phyloP scores from a whole-genome alignment of 2,329 filamentous ascomycete genomes.

The Cyclaneusma minus region DNA sequence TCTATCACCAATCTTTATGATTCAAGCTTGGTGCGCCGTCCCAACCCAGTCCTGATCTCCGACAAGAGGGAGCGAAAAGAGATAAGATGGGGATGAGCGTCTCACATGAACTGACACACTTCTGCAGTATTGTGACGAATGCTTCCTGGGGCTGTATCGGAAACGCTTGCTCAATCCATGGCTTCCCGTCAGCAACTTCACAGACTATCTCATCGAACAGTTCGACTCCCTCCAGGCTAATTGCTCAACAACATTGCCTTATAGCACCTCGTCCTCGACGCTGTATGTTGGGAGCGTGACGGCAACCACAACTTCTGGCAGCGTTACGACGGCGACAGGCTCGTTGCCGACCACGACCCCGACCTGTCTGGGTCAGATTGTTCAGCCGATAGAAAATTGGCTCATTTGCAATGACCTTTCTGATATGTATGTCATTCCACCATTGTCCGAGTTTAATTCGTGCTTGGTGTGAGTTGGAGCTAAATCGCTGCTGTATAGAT shows the following conservation, averaged over 20 bases:
- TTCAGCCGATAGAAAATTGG: slow-evolving; percentile 1
- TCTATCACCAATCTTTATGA: slow-evolving; percentile 6
- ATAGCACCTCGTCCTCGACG: slow-evolving; percentile 6
- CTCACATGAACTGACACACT: not conserved
- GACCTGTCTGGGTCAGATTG: slow-evolving; percentile 10
- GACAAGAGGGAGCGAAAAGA: not conserved
- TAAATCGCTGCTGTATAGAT: slow-evolving; percentile 1
- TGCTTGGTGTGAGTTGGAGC: not conserved
- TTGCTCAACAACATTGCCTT: slow-evolving; percentile 8
- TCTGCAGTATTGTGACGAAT: slow-evolving; percentile 10
- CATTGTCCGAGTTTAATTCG: not conserved
- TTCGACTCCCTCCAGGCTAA: slow-evolving; percentile 8
- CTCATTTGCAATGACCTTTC: slow-evolving; percentile 7
- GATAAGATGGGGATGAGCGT: too few relatives aligned
- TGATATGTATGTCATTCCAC: slow-evolving; percentile 5
- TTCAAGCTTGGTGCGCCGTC: slow-evolving; percentile 1
- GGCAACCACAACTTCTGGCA: slow-evolving; percentile 2
- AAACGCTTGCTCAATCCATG: slow-evolving; percentile 9
- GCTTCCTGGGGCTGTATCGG: slow-evolving; percentile 8
- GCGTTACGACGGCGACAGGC: slow-evolving; percentile 2
- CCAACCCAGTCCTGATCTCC: not conserved
- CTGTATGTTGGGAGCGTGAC: slow-evolving; percentile 3
- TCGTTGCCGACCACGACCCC: slow-evolving; percentile 5
- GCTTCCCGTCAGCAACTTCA: slow-evolving; percentile 8
- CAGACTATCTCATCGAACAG: slow-evolving; percentile 8